Evolutionary conservation across 805 yeast species (phyloP).

Genomic region (Metschnikowia reukaufii): DNA sequence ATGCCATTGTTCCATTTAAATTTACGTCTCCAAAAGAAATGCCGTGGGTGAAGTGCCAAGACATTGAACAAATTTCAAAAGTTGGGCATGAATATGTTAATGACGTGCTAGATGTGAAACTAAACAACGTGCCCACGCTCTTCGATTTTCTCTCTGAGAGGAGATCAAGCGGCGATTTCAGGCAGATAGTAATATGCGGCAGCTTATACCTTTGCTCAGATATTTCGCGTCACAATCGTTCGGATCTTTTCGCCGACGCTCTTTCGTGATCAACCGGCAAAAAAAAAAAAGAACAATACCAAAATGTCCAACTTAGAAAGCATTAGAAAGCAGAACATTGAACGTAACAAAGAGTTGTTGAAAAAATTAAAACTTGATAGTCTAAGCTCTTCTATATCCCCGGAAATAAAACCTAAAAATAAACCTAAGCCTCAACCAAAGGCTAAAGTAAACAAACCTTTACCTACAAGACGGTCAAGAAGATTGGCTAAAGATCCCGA

Average conservation of each 20-base stretch:
- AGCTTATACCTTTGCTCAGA: constrained; percentile 45
- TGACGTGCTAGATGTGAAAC: constrained; percentile 14
- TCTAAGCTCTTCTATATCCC: constrained; percentile 51
- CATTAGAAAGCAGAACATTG: constrained; percentile 59
- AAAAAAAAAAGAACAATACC: neutral
- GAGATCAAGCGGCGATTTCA: constrained; percentile 22
- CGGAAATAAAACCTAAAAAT: constrained; percentile 19
- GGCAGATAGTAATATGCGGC: constrained; percentile 42
- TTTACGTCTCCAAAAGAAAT: constrained; percentile 78
- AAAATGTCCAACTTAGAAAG: constrained; percentile 10
- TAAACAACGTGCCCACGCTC: neutral
- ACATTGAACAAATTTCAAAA: constrained; percentile 30
- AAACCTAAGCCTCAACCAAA: constrained; percentile 18
- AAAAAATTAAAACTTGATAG: constrained; percentile 67
- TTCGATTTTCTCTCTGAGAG: constrained; percentile 12
- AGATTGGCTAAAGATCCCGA: constrained; percentile 60
- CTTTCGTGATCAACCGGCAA: neutral
- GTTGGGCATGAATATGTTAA: constrained; percentile 25
- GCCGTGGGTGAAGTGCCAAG: constrained; percentile 83
- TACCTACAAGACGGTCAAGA: constrained; percentile 74
- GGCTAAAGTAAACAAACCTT: constrained; percentile 19
- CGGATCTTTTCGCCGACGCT: constrained; percentile 6
- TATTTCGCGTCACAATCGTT: constrained; percentile 26
- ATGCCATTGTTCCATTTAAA: constrained; percentile 58
- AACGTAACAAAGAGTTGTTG: constrained; percentile 75